Base-by-base conservation (phyloP, 306 rosid genomes). In the Sesbania bispinosa region DNA sequence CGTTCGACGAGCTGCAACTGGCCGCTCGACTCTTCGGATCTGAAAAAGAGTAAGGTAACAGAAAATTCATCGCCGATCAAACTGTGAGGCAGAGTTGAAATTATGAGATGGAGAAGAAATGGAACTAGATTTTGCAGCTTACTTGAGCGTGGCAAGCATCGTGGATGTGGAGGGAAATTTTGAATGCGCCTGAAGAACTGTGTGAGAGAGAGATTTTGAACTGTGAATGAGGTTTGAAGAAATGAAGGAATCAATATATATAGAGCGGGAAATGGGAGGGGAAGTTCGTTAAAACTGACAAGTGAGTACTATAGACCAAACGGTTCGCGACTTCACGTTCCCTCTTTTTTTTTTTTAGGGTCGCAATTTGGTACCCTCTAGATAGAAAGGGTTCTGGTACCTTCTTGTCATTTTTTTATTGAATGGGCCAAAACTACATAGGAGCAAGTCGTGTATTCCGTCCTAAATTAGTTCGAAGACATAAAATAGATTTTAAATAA, bases 1-100 rank as follows among this genome's bases (percentile, higher is more conserved):
- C 96, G 96, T 65, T 94, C 91, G 7, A 94, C 96, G 42, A 94
- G 96, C 88, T 91, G 99, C 26, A 91, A 68, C 79, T 93, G 97
- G 78, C 83, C 83, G 59, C 83, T 84, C 19, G 90, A 91, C 14
- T 90, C 93, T 77, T 94, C 99, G 41, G 92, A 75, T 82, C 99
- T 90, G 83, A 39, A 62, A 65, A 54, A 11, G 19, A 74, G 2
- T 6, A 35, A 35, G 1, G 39, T 35, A 54, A 51, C 33, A 16
- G 14, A 54, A 48, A 58, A 69, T 41, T 57, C 43, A 75, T 20
- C 16, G 18, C 48, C 10, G 13, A 61, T 64, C 11, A 52, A 61
- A 77, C 1, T 76, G 45, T 26, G 58, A 61, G 15, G 71, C 13
- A 20, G 47, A 62, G 23, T 21, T 43, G 26, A 82, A 77, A 16